Evolutionary conservation across 257 asterid species (phyloP).

Genomic region (Anisodus tanguticus): DNA sequence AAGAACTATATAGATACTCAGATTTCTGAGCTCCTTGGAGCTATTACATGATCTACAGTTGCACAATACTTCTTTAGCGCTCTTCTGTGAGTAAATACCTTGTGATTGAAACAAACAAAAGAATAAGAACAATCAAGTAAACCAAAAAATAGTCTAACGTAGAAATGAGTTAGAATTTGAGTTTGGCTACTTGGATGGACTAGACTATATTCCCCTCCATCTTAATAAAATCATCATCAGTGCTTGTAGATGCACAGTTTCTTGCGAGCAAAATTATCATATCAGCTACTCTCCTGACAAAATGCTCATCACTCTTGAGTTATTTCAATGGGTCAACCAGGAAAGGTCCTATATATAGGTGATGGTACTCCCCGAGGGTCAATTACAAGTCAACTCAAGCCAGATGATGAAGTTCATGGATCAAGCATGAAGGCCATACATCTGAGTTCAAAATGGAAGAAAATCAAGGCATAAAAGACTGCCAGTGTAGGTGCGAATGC

Average conservation of each 20-base stretch:
- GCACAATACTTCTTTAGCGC: background rate
- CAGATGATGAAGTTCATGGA: background rate
- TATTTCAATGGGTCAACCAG: background rate
- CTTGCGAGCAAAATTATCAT: background rate
- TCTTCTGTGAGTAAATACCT: background rate
- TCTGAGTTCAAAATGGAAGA: background rate
- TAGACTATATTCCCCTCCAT: conserved; percentile 14
- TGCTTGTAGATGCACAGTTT: background rate
- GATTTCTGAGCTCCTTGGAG: background rate
- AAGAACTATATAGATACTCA: background rate
- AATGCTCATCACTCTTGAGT: background rate
- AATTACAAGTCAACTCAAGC: background rate
- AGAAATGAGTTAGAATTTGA: background rate
- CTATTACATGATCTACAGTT: background rate
- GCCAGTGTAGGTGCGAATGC: background rate
- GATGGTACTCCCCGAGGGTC: background rate
- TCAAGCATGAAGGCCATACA: background rate
- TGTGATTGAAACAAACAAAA: background rate
- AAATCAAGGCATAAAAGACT: background rate
- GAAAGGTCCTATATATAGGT: background rate
- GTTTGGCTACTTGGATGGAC: background rate
- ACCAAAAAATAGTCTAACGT: background rate
- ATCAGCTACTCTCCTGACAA: background rate
- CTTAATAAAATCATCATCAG: background rate
- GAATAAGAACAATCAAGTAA: background rate